phyloP scores from a whole-genome alignment of 148 eudicot genomes.

The Camellia japonica region DNA sequence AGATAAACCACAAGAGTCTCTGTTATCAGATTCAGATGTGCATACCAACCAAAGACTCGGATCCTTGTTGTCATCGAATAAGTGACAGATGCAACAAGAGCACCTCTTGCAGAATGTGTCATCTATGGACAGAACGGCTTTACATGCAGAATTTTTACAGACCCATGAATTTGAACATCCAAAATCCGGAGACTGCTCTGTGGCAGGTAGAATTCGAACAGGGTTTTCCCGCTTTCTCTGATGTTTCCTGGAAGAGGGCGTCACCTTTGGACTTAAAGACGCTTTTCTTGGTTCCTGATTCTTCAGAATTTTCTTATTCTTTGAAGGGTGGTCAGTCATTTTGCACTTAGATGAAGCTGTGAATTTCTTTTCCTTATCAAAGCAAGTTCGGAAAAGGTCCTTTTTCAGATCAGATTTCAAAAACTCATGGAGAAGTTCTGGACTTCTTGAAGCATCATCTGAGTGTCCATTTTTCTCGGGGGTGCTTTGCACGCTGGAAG shows the following conservation, averaged over 20 bases:
- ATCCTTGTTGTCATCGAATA: slow-evolving; percentile 88
- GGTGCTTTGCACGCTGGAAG: slow-evolving; percentile 49
- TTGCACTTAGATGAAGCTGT: slow-evolving; percentile 30
- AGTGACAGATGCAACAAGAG: slow-evolving; percentile 88
- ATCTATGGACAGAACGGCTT: slow-evolving; percentile 52
- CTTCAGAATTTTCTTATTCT: slow-evolving; percentile 37
- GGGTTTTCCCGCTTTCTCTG: slow-evolving; percentile 52
- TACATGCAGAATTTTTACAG: slow-evolving; percentile 86
- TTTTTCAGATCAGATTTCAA: slow-evolving; percentile 32
- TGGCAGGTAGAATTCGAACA: slow-evolving; percentile 25
- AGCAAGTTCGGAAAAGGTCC: slow-evolving; percentile 28
- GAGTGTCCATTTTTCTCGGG: slow-evolving; percentile 31
- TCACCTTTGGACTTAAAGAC: slow-evolving; percentile 26
- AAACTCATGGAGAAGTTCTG: slow-evolving; percentile 30
- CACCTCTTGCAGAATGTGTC: slow-evolving; percentile 87
- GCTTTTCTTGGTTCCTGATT: slow-evolving; percentile 42
- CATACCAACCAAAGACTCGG: slow-evolving; percentile 97
- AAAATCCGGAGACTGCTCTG: slow-evolving; percentile 31
- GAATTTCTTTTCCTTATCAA: slow-evolving; percentile 35
- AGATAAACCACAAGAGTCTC: slow-evolving; percentile 73
- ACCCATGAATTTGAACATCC: slow-evolving; percentile 46
- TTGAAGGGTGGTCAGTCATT: slow-evolving; percentile 49
- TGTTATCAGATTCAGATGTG: slow-evolving; percentile 50
- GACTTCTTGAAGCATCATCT: slow-evolving; percentile 34
- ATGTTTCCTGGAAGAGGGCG: slow-evolving; percentile 37